A percentile compares a stretch with the other conserved stretches of the same genome.
Conservation (phyloP, 345 rosid genomes). For the Hevea brasiliensis region DNA sequence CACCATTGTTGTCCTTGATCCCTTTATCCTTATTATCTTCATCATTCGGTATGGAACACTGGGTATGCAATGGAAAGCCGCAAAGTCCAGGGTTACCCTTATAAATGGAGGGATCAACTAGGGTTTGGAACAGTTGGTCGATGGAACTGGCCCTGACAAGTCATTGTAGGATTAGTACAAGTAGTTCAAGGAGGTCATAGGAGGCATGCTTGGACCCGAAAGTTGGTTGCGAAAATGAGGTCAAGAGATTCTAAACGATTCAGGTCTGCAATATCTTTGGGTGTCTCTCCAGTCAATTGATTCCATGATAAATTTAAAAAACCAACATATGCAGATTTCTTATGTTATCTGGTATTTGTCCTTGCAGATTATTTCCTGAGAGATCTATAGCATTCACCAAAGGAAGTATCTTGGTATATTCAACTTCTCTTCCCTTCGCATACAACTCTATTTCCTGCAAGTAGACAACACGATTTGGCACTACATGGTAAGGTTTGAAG, state of each 20-base stretch:
- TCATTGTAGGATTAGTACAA: constrained; percentile 29
- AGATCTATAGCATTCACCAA: constrained; percentile 15
- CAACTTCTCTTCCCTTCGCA: constrained; percentile 19
- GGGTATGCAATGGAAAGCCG: constrained; percentile 11
- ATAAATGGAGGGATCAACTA: constrained; percentile 21
- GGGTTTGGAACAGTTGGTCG: constrained; percentile 15
- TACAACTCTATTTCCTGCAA: constrained; percentile 5
- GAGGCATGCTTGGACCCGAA: constrained; percentile 24
- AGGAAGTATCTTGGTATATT: constrained; percentile 2
- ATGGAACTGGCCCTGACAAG: constrained; percentile 30
- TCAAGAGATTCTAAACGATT: constrained; percentile 18
- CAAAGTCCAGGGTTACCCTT: constrained; percentile 28
- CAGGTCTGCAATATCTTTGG: constrained; percentile 9
- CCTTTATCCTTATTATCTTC: not conserved
- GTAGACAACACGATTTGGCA: constrained; percentile 2
- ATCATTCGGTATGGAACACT: constrained; percentile 10
- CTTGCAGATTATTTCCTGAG: constrained; percentile 14
- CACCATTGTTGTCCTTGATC: not conserved
- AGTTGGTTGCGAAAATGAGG: constrained; percentile 21
- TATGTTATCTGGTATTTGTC: constrained; percentile 11
- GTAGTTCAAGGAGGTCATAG: constrained; percentile 21
- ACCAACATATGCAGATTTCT: constrained; percentile 3
- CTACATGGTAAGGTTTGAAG: constrained; percentile 5
- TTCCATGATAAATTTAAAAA: constrained; percentile 18
- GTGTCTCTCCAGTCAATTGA: constrained; percentile 14